Percentiles rank a stretch among this genome's conserved stretches.
These are phyloP conservation scores for Exophiala oligosperma DNA, from an alignment of 2,329 filamentous ascomycete genomes.

Conservation along the genomic window DNA sequence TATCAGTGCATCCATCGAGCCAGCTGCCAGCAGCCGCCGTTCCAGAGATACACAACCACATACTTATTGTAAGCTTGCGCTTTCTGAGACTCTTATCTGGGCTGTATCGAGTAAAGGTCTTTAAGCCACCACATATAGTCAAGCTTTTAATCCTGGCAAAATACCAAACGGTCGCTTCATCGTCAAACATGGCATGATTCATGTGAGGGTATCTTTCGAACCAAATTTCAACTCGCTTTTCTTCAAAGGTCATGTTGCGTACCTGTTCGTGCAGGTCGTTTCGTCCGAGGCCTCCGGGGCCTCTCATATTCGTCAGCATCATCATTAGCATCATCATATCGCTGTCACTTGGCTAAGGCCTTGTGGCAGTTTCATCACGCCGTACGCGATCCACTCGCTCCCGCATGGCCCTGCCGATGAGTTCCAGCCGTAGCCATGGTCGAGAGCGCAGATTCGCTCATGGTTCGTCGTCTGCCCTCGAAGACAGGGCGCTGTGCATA, in stretches of 20 bases:
- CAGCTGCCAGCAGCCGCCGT: background rate
- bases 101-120: too few species aligned
- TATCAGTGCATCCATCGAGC: background rate
- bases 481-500: conserved; percentile 76
- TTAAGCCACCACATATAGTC: background rate
- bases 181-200: background rate
- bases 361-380: conserved; percentile 3
- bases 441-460: conserved; percentile 36
- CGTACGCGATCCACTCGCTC: conserved; percentile 10
- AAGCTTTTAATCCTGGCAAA: background rate
- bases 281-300: conserved; percentile 12
- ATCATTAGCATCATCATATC: background rate
- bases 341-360: too few species aligned
- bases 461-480: conserved; percentile 40
- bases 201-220: background rate
- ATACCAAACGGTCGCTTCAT: background rate
- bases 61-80: background rate
- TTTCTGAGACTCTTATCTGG: background rate
- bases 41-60: background rate
- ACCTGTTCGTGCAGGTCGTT: background rate
- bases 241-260: background rate
- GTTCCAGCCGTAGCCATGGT: conserved; percentile 23
- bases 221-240: background rate
- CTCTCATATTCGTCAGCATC: background rate
- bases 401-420: conserved; percentile 2